phyloP scores from a whole-genome alignment of 2,329 filamentous ascomycete genomes.

The Penicillium fuscoglaucum region DNA sequence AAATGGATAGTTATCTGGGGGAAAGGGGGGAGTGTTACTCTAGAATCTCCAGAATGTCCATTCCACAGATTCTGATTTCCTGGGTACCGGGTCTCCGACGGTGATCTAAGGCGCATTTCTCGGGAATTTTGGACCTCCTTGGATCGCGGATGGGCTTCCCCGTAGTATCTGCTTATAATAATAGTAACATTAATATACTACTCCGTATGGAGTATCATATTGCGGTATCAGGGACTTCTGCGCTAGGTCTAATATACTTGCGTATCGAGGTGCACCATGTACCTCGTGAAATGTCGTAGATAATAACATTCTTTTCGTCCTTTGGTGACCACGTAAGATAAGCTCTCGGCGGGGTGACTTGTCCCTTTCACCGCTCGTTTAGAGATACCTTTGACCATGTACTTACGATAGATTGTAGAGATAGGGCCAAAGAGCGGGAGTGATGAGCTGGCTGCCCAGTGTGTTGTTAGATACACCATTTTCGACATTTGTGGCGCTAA shows the following conservation, averaged over 20 bases:
- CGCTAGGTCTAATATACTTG: conserved; percentile 2
- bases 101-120: neutral
- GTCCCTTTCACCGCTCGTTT: conserved; percentile 12
- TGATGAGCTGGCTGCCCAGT: conserved; percentile 6
- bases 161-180: neutral
- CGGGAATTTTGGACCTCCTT: conserved; percentile 1
- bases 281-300: conserved; percentile 3
- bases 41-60: conserved; percentile 12
- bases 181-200: neutral
- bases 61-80: conserved; percentile 10
- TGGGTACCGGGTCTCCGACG: conserved; percentile 13
- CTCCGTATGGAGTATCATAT: neutral
- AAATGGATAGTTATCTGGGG: conserved; percentile 1
- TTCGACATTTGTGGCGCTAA: neutral
- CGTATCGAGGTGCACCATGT: neutral
- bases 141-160: conserved; percentile 1
- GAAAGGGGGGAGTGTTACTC: conserved; percentile 5
- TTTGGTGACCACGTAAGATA: conserved; percentile 1
- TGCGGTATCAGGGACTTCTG: neutral
- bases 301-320: neutral
- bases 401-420: neutral
- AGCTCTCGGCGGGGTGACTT: conserved; percentile 5
- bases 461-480: neutral
- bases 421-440: neutral
- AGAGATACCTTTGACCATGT: neutral